Base-by-base conservation (phyloP, 2,329 filamentous ascomycete species). In the Claviceps maximensis region DNA sequence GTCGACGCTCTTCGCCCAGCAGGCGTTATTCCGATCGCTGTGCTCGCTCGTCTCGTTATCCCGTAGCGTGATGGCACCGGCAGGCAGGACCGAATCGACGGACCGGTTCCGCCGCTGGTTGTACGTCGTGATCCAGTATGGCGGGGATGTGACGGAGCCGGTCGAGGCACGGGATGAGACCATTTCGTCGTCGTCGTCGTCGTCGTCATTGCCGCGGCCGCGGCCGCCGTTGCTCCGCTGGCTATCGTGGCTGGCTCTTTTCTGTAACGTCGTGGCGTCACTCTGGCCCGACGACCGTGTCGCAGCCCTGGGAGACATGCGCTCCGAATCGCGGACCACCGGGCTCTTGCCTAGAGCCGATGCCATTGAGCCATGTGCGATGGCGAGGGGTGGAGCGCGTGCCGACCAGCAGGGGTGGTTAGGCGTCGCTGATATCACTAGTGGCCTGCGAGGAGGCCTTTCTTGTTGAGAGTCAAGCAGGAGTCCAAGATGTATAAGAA, bases 1-100 rank as follows among this genome's bases (percentile, higher is more conserved):
- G 58, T 78, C 73, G 52, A 83, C 81, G 62, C 78, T 81, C 67
- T 73, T 77, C 31, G 81, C 81, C 81, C 81, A 84, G 66, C 80
- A 84, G 13, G 78, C 79, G 55, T 71, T 74, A 62, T 78, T 79
- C 55, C 73, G 68, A 50, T 74, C 74, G 56, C 75, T 69, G 49
- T 71, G 65, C 46, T 74, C 74, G 55, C 70, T 74, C 36, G 71
- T 73, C 58, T 82, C 79, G 64, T 84, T 83, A 63, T 84, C 81
- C 57, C 75, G 77, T 55, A 84, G 68, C 8, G 74, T 80, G 58
- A 84, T 84, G 45, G 74, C 77, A 38, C 77, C 77, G 0, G 65
- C 62, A 1, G 71, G 70, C n/a, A 78, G 66, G 41, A 75, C 62
- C 44, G 75, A 78, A 42, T 76, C 71, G 50, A 61, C 65, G 8